Conservation (phyloP, 2,329 filamentous ascomycete species). For the Cryoendolithus antarcticus region DNA sequence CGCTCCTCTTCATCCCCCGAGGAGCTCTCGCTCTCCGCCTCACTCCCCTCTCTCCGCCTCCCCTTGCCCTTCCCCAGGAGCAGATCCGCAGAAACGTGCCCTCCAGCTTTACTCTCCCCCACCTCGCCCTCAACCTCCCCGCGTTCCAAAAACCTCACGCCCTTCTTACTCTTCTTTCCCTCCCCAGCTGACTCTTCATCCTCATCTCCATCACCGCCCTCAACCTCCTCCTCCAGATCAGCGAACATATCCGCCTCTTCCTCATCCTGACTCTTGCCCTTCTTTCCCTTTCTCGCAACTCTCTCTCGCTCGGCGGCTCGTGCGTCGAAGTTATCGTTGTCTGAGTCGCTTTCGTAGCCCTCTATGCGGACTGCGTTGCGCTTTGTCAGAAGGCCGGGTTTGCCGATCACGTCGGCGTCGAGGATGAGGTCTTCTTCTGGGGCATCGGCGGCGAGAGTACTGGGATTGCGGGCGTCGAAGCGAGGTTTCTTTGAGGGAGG, state of each 20-base stretch:
- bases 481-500: slow-evolving; percentile 65
- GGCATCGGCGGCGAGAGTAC: slow-evolving; percentile 73
- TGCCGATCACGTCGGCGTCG: slow-evolving; percentile 84
- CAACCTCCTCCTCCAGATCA: slow-evolving; percentile 45
- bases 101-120: slow-evolving; percentile 57
- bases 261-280: slow-evolving; percentile 41
- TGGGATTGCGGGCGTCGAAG: slow-evolving; percentile 92
- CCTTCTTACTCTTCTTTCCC: slow-evolving; percentile 50
- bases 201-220: slow-evolving; percentile 35
- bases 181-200: slow-evolving; percentile 41
- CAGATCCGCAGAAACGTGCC: slow-evolving; percentile 51
- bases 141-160: slow-evolving; percentile 46
- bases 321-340: slow-evolving; percentile 77
- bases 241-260: slow-evolving; percentile 77
- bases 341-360: slow-evolving; percentile 87
- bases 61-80: slow-evolving; percentile 42
- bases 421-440: slow-evolving; percentile 64
- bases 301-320: slow-evolving; percentile 42
- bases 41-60: slow-evolving; percentile 21
- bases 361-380: slow-evolving; percentile 92
- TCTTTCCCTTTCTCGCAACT: slow-evolving; percentile 16
- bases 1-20: slow-evolving; percentile 49
- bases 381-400: slow-evolving; percentile 59
- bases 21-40: slow-evolving; percentile 14
- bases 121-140: slow-evolving; percentile 72